These are phyloP conservation scores for Xylariaceae sp. DNA, from an alignment of 2,329 filamentous ascomycete species.

Conservation along the genomic window DNA sequence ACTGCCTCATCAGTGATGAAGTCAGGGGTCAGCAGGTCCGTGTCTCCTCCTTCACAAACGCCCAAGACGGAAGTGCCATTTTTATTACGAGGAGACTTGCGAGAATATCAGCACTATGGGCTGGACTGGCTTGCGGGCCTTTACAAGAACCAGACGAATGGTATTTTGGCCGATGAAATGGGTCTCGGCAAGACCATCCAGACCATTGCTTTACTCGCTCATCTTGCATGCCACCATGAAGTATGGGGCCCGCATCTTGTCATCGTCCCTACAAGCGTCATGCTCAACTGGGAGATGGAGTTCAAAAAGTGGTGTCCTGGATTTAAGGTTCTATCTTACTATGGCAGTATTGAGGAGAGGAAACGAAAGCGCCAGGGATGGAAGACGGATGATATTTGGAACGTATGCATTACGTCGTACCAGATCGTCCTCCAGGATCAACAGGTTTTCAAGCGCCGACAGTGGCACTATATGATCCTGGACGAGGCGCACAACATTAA, in stretches of 20 bases:
- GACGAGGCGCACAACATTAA: slow-evolving; percentile 99
- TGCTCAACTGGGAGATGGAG: slow-evolving; percentile 99
- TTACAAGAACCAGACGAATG: slow-evolving; percentile 91
- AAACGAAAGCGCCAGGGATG: slow-evolving; percentile 90
- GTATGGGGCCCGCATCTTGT: slow-evolving; percentile 97
- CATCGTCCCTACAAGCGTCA: slow-evolving; percentile 96
- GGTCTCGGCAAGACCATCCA: slow-evolving; percentile 98
- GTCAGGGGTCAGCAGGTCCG: slow-evolving; percentile 43
- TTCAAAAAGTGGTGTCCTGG: slow-evolving; percentile 99
- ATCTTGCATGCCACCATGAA: slow-evolving; percentile 86
- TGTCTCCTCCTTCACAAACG: slow-evolving; percentile 42
- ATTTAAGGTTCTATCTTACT: slow-evolving; percentile 98
- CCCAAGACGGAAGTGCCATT: slow-evolving; percentile 78
- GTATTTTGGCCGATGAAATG: slow-evolving; percentile 98
- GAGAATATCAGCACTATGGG: slow-evolving; percentile 97
- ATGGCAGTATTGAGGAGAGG: slow-evolving; percentile 90
- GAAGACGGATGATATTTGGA: slow-evolving; percentile 93
- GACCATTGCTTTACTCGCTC: slow-evolving; percentile 91
- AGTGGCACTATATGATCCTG: slow-evolving; percentile 97
- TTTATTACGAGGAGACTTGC: slow-evolving; percentile 82
- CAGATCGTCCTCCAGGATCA: slow-evolving; percentile 94
- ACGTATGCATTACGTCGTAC: slow-evolving; percentile 97
- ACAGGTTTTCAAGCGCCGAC: slow-evolving; percentile 87
- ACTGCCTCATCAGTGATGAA: slow-evolving; percentile 48
- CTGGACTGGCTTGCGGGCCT: slow-evolving; percentile 95